phyloP scores from a whole-genome alignment of 2,329 filamentous ascomycete species.

The Pseudohalonectria lignicola region DNA sequence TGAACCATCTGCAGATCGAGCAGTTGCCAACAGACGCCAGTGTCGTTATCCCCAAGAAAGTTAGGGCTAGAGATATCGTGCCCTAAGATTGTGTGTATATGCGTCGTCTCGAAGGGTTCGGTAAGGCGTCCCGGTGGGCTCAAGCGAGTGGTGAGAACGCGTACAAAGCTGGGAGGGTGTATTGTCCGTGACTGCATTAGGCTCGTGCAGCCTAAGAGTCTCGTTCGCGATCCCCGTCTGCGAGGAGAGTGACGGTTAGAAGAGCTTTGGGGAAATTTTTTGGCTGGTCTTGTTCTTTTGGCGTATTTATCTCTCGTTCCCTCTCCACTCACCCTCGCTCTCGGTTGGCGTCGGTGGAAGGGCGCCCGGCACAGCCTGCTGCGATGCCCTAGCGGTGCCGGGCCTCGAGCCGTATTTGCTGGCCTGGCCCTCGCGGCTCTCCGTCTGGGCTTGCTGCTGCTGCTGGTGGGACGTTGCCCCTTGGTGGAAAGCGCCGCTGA shows the following conservation, averaged over 20 bases:
- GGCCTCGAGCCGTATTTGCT: slow-evolving; percentile 33
- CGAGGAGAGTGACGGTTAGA: slow-evolving; percentile 25
- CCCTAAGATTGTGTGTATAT: too few relatives aligned
- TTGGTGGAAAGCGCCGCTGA: slow-evolving; percentile 17
- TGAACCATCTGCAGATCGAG: too few relatives aligned
- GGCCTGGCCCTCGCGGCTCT: slow-evolving; percentile 6
- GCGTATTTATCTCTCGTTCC: too few relatives aligned
- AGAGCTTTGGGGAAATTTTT: slow-evolving; percentile 6
- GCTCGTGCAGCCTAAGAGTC: slow-evolving; percentile 22
- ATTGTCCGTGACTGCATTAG: too few relatives aligned
- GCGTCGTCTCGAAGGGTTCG: too few relatives aligned
- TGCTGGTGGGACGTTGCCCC: slow-evolving; percentile 8
- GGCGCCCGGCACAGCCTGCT: slow-evolving; percentile 41
- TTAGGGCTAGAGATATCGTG: too few relatives aligned
- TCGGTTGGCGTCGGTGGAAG: slow-evolving; percentile 50
- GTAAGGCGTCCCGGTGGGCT: too few relatives aligned
- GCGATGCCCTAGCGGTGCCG: slow-evolving; percentile 37
- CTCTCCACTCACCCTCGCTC: slow-evolving; percentile 50
- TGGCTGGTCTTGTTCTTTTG: neutral
- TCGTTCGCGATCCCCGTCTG: slow-evolving; percentile 30
- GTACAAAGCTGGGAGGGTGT: too few relatives aligned
- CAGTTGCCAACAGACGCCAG: too few relatives aligned
- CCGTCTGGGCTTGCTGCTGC: slow-evolving; percentile 8
- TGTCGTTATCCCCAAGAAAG: too few relatives aligned
- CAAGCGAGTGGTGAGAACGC: too few relatives aligned